phyloP scores from a whole-genome alignment of 2,329 filamentous ascomycete genomes.

The Paecilomyces dactylethromorphus region DNA sequence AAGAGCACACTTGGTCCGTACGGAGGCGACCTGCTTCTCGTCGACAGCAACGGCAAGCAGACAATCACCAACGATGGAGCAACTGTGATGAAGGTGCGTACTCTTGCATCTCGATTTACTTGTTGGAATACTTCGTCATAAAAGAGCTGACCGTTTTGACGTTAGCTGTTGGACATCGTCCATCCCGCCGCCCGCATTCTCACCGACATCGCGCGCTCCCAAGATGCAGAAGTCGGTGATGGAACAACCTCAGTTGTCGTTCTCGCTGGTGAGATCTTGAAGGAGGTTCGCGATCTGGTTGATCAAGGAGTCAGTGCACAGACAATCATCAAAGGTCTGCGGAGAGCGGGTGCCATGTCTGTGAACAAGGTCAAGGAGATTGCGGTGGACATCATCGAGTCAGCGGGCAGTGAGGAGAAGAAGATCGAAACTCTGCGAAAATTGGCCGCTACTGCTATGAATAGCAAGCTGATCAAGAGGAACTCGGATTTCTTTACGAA shows the following conservation, averaged over 20 bases:
- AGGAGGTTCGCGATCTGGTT: slow-evolving; percentile 92
- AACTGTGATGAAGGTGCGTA: slow-evolving; percentile 89
- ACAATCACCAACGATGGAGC: slow-evolving; percentile 99
- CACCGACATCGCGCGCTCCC: slow-evolving; percentile 95
- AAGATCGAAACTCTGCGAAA: slow-evolving; percentile 83
- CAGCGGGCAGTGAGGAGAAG: slow-evolving; percentile 73
- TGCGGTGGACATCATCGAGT: slow-evolving; percentile 61
- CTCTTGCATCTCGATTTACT: slow-evolving; percentile 3
- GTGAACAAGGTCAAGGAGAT: slow-evolving; percentile 99
- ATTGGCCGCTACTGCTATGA: slow-evolving; percentile 94
- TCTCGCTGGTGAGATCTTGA: slow-evolving; percentile 92
- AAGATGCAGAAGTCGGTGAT: slow-evolving; percentile 98
- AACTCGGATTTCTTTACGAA: slow-evolving; percentile 97
- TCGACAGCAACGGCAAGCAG: slow-evolving; percentile 90
- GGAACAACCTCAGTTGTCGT: slow-evolving; percentile 97
- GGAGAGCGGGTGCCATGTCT: slow-evolving; percentile 80
- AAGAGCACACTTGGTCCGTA: slow-evolving; percentile 94
- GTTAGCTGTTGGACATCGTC: slow-evolving; percentile 89
- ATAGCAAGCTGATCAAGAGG: slow-evolving; percentile 97
- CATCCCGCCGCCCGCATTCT: slow-evolving; percentile 96
- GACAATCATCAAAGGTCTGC: slow-evolving; percentile 92
- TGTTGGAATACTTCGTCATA: neutral
- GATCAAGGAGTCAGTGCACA: slow-evolving; percentile 96
- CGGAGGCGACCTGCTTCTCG: slow-evolving; percentile 90
- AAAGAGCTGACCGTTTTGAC: neutral